These are phyloP conservation scores for Nadsonia starkeyi-henricii DNA, from an alignment of 1,139 yeast genomes.

Conservation along the genomic window DNA sequence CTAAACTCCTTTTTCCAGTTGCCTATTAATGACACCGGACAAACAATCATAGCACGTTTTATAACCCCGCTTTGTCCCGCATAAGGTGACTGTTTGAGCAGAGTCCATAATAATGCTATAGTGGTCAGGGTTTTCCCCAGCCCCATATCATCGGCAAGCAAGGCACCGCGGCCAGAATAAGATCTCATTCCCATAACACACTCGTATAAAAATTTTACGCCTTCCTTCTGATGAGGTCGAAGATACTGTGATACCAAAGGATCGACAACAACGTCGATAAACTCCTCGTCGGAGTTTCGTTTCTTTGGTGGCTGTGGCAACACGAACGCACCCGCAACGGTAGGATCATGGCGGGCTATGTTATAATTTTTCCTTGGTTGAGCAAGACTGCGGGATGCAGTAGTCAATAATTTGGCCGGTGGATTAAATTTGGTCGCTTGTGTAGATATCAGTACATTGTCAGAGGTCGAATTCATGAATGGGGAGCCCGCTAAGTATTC, in stretches of 20 bases:
- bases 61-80: constrained; percentile 29
- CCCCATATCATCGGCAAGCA: constrained; percentile 96
- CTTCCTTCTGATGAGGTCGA: constrained; percentile 78
- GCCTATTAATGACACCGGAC: constrained; percentile 80
- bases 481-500: neutral
- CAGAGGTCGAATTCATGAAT: constrained; percentile 10
- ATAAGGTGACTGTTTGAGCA: constrained; percentile 59
- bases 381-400: constrained; percentile 1
- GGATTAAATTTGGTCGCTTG: constrained; percentile 6
- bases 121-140: constrained; percentile 87
- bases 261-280: constrained; percentile 54
- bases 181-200: constrained; percentile 56
- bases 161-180: constrained; percentile 55
- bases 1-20: constrained; percentile 85
- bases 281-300: constrained; percentile 7
- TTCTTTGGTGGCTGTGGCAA: constrained; percentile 28
- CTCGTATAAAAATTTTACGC: constrained; percentile 65
- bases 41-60: constrained; percentile 58
- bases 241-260: constrained; percentile 42
- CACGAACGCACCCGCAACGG: constrained; percentile 29
- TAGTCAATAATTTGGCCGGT: constrained; percentile 5
- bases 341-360: constrained; percentile 30
- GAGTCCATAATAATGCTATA: constrained; percentile 70
- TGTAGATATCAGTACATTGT: constrained; percentile 5
- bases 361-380: constrained; percentile 4